Evolutionary conservation across 1,139 yeast genomes (phyloP).

Genomic region (Blastobotrys buckinghamii): DNA sequence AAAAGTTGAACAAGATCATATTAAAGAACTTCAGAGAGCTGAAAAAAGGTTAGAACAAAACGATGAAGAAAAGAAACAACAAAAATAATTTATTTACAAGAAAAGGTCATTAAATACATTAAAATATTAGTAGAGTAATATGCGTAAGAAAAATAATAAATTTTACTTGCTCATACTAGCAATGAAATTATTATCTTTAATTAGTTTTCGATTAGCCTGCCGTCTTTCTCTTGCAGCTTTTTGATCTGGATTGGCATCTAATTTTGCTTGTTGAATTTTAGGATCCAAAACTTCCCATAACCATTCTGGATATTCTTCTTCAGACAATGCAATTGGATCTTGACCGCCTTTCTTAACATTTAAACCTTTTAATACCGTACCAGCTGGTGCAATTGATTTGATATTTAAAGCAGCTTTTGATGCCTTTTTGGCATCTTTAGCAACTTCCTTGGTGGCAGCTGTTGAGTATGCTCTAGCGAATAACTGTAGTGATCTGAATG

Average conservation of each 20-base stretch:
- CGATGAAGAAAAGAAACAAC: neutral
- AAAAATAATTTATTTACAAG: slow-evolving; percentile 8
- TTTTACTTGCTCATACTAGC: slow-evolving; percentile 30
- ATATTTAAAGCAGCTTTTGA: slow-evolving; percentile 9
- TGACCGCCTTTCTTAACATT: slow-evolving; percentile 72
- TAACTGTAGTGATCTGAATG: neutral
- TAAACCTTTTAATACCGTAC: slow-evolving; percentile 69
- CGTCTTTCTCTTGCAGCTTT: slow-evolving; percentile 67
- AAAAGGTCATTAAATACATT: neutral
- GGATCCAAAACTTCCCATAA: slow-evolving; percentile 83
- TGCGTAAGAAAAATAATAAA: neutral
- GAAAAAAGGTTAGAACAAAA: slow-evolving; percentile 12
- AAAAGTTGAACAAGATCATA: slow-evolving; percentile 58
- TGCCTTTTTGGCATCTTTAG: slow-evolving; percentile 12
- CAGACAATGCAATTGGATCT: slow-evolving; percentile 88
- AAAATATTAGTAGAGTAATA: neutral
- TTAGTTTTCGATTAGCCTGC: slow-evolving; percentile 58
- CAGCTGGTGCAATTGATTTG: slow-evolving; percentile 54
- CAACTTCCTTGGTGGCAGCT: slow-evolving; percentile 5
- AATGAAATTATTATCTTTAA: slow-evolving; percentile 71
- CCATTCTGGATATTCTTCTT: slow-evolving; percentile 91
- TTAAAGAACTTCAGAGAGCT: slow-evolving; percentile 25
- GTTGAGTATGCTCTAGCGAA: slow-evolving; percentile 2
- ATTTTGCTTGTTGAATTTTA: slow-evolving; percentile 46
- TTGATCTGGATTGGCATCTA: slow-evolving; percentile 56